Conservation (phyloP, 2,329 filamentous ascomycete species). For the Sclerotinia trifoliorum region DNA sequence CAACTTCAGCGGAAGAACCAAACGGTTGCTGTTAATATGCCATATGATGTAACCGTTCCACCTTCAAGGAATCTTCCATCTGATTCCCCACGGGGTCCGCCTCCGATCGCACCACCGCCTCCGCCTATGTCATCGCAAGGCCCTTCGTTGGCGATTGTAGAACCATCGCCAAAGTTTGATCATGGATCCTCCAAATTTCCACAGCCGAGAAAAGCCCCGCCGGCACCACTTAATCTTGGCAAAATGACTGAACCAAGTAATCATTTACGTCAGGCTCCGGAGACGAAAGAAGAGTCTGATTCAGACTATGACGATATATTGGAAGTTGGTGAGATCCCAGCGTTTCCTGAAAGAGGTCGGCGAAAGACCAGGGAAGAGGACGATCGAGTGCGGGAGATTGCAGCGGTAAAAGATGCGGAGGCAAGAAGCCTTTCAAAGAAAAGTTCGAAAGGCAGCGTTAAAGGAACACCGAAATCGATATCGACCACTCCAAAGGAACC, state of each 20-base stretch:
- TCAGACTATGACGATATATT: conserved; percentile 82
- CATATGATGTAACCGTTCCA: conserved; percentile 52
- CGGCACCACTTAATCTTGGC: conserved; percentile 75
- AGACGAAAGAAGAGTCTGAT: conserved; percentile 62
- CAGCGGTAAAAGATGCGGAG: conserved; percentile 66
- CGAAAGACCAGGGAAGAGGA: conserved; percentile 86
- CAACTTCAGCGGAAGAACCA: conserved; percentile 46
- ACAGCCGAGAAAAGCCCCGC: conserved; percentile 76
- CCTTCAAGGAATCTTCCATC: conserved; percentile 55
- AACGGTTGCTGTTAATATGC: conserved; percentile 47
- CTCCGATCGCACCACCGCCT: conserved; percentile 35
- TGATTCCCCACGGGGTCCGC: conserved; percentile 42
- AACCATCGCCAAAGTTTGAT: conserved; percentile 42
- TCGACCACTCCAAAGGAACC: conserved; percentile 45
- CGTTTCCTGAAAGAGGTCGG: conserved; percentile 63
- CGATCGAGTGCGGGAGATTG: conserved; percentile 70
- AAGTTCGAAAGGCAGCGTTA: conserved; percentile 54
- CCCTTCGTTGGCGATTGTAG: conserved; percentile 43
- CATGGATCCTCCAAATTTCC: conserved; percentile 54
- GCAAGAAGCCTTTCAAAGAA: conserved; percentile 72
- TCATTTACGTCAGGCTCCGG: conserved; percentile 46
- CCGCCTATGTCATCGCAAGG: conserved; percentile 31
- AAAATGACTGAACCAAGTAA: conserved; percentile 44
- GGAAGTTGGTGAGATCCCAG: conserved; percentile 63
- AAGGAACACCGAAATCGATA: conserved; percentile 41